phyloP scores from a whole-genome alignment of 2,329 filamentous ascomycete species.

The Polytolypa hystricis region DNA sequence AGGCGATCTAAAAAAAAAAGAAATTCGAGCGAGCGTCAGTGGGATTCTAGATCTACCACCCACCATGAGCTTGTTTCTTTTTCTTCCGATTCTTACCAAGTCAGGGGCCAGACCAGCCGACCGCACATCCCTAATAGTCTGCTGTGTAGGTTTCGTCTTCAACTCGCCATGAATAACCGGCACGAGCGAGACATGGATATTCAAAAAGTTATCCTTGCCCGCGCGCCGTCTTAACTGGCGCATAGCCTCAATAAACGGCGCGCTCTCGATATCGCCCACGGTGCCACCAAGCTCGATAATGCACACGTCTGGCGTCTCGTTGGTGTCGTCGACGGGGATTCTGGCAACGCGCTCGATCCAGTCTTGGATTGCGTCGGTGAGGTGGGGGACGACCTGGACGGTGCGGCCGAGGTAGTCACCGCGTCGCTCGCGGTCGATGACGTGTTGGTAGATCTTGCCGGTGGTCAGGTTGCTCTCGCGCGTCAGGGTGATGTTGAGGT shows the following conservation, averaged over 20 bases:
- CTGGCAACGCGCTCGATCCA: conserved; percentile 81
- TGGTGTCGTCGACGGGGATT: conserved; percentile 76
- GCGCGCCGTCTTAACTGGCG: conserved; percentile 61
- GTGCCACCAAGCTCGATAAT: conserved; percentile 56
- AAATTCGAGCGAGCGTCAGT: too few species aligned
- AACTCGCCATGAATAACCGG: conserved; percentile 65
- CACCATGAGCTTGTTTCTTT: conserved; percentile 2
- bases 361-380: conserved; percentile 64
- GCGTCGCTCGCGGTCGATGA: conserved; percentile 62
- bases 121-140: conserved; percentile 72
- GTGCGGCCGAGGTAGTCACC: conserved; percentile 81
- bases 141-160: conserved; percentile 96
- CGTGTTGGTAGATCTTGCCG: conserved; percentile 86
- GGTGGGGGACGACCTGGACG: conserved; percentile 80
- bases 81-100: conserved; percentile 39
- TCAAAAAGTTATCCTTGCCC: conserved; percentile 68
- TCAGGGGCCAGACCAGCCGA: conserved; percentile 66
- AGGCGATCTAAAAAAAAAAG: conserved; percentile 67
- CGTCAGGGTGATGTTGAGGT: conserved; percentile 70
- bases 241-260: conserved; percentile 76
- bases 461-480: conserved; percentile 94
- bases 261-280: conserved; percentile 67
- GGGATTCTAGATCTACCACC: too few species aligned
- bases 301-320: conserved; percentile 77
- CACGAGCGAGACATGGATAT: conserved; percentile 81